phyloP scores from a whole-genome alignment of 2,329 filamentous ascomycete genomes.

The Biscogniauxia marginata region DNA sequence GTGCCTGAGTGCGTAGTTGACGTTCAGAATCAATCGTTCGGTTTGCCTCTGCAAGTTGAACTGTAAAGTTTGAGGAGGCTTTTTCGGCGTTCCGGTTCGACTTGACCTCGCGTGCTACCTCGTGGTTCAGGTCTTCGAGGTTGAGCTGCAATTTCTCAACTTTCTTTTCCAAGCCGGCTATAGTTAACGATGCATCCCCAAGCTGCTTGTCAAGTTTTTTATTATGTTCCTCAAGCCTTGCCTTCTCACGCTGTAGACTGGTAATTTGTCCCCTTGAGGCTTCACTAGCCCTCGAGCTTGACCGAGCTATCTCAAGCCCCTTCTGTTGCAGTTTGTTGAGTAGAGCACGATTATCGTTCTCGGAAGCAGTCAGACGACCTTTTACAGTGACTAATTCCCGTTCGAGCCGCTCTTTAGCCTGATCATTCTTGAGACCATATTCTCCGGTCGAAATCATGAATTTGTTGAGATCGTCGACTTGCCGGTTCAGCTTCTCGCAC shows the following conservation, averaged over 20 bases:
- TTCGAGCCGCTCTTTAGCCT: constrained; percentile 90
- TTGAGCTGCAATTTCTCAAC: constrained; percentile 87
- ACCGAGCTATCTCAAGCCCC: constrained; percentile 90
- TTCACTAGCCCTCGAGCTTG: constrained; percentile 81
- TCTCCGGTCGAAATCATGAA: constrained; percentile 86
- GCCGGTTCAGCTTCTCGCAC: constrained; percentile 69
- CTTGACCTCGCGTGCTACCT: constrained; percentile 87
- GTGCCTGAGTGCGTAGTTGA: constrained; percentile 80
- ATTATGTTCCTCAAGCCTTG: constrained; percentile 78
- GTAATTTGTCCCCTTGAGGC: constrained; percentile 74
- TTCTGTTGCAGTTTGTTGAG: constrained; percentile 98
- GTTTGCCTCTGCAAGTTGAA: constrained; percentile 85
- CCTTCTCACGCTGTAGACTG: constrained; percentile 79
- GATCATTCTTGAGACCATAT: constrained; percentile 86
- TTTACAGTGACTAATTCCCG: constrained; percentile 89
- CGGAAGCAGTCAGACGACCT: constrained; percentile 83
- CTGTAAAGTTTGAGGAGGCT: constrained; percentile 72
- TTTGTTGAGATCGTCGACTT: constrained; percentile 83
- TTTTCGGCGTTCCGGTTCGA: constrained; percentile 88
- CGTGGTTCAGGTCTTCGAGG: constrained; percentile 89
- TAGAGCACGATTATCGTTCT: constrained; percentile 94
- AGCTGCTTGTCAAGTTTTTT: constrained; percentile 79
- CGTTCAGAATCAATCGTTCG: constrained; percentile 87
- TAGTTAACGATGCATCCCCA: constrained; percentile 77
- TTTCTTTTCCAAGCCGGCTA: constrained; percentile 87